Evolutionary conservation across 345 rosid species (phyloP).

Genomic region (Brassica carinata): DNA sequence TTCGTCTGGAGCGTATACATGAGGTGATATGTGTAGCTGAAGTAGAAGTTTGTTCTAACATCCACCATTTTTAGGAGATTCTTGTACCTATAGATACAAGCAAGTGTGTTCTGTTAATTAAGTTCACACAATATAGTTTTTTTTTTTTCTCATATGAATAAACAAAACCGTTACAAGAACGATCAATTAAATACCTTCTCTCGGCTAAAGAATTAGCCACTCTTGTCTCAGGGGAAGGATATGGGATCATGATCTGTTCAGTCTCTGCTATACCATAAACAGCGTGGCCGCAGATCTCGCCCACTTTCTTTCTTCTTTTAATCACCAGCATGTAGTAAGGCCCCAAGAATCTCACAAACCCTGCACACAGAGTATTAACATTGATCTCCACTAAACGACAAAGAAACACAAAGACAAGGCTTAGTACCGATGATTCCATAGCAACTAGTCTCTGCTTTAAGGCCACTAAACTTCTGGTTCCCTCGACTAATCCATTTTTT

Average conservation of each 20-base stretch:
- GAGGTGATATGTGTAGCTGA: constrained; percentile 86
- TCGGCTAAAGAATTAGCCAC: constrained; percentile 71
- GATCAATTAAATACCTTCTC: constrained; percentile 50
- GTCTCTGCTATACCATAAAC: constrained; percentile 67
- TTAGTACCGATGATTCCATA: constrained; percentile 81
- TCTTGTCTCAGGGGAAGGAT: constrained; percentile 53
- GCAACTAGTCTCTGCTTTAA: constrained; percentile 61
- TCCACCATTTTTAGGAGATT: constrained; percentile 82
- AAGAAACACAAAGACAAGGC: background rate
- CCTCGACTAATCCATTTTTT: constrained; percentile 60
- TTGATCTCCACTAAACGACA: background rate
- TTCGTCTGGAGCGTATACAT: constrained; percentile 86
- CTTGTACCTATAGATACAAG: constrained; percentile 65
- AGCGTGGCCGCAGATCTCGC: constrained; percentile 73
- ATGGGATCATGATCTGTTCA: constrained; percentile 64
- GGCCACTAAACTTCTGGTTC: constrained; percentile 65
- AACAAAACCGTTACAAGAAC: background rate
- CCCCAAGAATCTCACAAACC: constrained; percentile 84
- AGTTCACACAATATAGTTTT: background rate
- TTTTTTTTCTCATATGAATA: background rate
- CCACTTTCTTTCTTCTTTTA: constrained; percentile 78
- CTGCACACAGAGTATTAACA: constrained; percentile 40
- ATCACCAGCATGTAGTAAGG: constrained; percentile 87
- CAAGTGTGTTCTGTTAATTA: background rate
- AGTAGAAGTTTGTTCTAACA: constrained; percentile 93